These are phyloP conservation scores for Fraxinus nigra DNA, from an alignment of 305 asterid genomes.

Conservation along the genomic window DNA sequence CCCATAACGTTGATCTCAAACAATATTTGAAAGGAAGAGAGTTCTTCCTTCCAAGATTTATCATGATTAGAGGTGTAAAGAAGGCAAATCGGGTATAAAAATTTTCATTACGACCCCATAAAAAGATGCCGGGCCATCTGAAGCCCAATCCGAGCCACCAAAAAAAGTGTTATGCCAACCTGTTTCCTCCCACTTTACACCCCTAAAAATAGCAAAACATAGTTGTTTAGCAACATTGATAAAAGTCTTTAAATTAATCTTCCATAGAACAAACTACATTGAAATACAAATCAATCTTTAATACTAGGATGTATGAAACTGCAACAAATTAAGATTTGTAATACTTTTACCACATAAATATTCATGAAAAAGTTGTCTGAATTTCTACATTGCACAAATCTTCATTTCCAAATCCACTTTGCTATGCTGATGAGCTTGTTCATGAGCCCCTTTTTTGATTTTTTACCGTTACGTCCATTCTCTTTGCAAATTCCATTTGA, in stretches of 20 bases:
- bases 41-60: neutral
- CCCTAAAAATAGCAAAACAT: neutral
- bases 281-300: neutral
- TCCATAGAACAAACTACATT: neutral
- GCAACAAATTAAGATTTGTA: neutral
- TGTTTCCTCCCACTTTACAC: neutral
- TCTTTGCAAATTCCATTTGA: neutral
- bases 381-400: neutral
- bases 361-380: neutral
- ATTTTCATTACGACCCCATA: too few relatives aligned
- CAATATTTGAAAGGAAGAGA: neutral
- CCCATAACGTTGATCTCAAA: neutral
- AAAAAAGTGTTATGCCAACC: neutral
- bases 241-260: neutral
- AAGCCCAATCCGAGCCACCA: neutral
- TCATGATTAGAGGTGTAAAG: neutral
- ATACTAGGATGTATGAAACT: neutral
- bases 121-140: neutral
- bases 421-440: slow-evolving; percentile 1
- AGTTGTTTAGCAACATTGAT: neutral
- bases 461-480: neutral
- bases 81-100: neutral
- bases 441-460: slow-evolving; percentile 1
- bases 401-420: slow-evolving; percentile 18
- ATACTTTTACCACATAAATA: neutral